Evolutionary conservation across 352 stramenopile species (phyloP), one percentile per base, ranked within the genome.

Genomic region (Albugo laibachii): DNA sequence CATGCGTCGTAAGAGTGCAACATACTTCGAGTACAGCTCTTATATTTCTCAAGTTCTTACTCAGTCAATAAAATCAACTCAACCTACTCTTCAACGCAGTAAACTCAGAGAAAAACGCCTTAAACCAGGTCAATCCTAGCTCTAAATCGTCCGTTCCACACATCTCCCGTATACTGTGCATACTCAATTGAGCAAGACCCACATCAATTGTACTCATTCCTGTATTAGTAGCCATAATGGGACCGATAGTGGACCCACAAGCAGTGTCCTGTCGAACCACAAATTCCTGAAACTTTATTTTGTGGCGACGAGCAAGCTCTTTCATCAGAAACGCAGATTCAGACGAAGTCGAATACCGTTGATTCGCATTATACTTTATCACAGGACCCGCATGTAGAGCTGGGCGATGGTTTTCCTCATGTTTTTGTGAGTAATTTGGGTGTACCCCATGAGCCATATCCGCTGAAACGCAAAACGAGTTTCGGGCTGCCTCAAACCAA

Each of bases 361-460:
- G 91, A 64, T 98, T 98, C 27, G 77, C 74, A 61, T 98, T 98
- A 60, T 94, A 83, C 72, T 99, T 99, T 54, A 99, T 97, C n/a
- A 98, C 95, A 49, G 95, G 69, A n/a, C 92, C 93, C 13, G 54
- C 64, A 61, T 97, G 92, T 54, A 97, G 66, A 44, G 77, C 72
- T 6, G 91, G 92, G 14, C 78, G 69, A 67, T 97, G 91, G 53
- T 92, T 86, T 44, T 71, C 52, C 52, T 98, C 94, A 65, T 98
- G 94, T 56, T 96, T 97, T 11, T 87, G 73, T 39, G 75, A 57
- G 69, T 98, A 99, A 59, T 98, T 98, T 13, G 94, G 93, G 67
- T 99, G 95, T 42, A 98, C 71, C 1, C 89, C 92, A 72, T 99
- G 95, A 1, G 95, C 93, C 80, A 97, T 96, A 63, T 99, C 95